phyloP scores from a whole-genome alignment of 2,329 filamentous ascomycete genomes.

The Cladosporium halotolerans region DNA sequence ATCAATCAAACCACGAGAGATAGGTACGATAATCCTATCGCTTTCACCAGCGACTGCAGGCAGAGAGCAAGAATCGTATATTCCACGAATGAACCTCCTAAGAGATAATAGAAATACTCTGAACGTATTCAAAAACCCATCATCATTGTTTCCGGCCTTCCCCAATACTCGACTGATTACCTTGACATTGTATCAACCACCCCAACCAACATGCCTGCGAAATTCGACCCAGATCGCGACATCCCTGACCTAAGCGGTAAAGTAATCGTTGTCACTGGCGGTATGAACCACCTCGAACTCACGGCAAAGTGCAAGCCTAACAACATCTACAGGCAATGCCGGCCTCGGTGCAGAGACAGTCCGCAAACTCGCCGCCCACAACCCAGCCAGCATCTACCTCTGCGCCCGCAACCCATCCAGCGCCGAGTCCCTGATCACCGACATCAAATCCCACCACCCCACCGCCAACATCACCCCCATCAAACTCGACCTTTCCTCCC shows the following conservation, averaged over 20 bases:
- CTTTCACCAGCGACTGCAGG: no score
- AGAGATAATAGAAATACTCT: no score
- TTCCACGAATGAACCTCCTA: no score
- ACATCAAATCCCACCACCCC: conserved; percentile 33
- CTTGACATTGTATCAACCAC: neutral
- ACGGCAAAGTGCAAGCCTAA: neutral
- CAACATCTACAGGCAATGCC: conserved; percentile 30
- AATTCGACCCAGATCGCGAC: conserved; percentile 18
- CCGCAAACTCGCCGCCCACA: conserved; percentile 38
- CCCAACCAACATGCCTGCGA: neutral
- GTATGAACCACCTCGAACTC: neutral
- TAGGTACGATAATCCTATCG: no score
- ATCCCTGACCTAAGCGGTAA: conserved; percentile 38
- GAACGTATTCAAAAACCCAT: no score
- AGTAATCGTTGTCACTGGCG: conserved; percentile 41
- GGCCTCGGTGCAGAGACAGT: conserved; percentile 45
- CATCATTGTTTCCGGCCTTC: no score
- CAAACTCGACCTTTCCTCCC: conserved; percentile 45
- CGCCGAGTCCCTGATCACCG: conserved; percentile 35
- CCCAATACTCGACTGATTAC: no score
- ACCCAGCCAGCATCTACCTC: conserved; percentile 42
- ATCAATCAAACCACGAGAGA: no score
- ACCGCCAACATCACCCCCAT: conserved; percentile 38
- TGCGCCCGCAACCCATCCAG: conserved; percentile 39
- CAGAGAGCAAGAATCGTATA: no score